Conservation (phyloP, 768 basidiomycete genomes). For the Phlebiopsis gigantea region DNA sequence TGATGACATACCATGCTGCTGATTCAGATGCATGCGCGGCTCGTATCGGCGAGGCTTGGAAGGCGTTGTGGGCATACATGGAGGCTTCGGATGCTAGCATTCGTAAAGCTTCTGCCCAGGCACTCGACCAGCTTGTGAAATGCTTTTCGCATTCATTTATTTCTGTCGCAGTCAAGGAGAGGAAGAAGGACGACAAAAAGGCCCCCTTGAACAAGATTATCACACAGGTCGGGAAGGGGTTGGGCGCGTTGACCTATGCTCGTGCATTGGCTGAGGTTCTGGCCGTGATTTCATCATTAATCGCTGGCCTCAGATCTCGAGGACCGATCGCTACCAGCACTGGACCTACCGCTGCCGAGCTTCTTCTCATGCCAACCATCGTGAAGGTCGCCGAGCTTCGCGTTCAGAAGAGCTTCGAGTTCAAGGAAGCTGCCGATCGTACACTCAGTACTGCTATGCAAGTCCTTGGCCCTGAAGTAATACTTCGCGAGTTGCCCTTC, state of each 20-base stretch:
- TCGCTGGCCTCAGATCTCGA: conserved; percentile 54
- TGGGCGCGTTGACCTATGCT: conserved; percentile 71
- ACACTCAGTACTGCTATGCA: conserved; percentile 79
- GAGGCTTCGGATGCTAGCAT: conserved; percentile 60
- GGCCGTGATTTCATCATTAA: conserved; percentile 63
- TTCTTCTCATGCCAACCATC: conserved; percentile 64
- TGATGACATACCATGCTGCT: conserved; percentile 55
- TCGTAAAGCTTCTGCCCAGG: conserved; percentile 57
- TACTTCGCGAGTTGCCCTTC: conserved; percentile 72
- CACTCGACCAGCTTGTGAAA: conserved; percentile 57
- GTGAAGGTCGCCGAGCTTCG: conserved; percentile 69
- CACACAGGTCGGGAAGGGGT: conserved; percentile 54
- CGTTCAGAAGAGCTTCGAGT: conserved; percentile 77
- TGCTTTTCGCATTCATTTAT: conserved; percentile 70
- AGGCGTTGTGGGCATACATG: conserved; percentile 68
- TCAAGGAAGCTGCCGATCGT: conserved; percentile 82
- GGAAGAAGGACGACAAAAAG: conserved; percentile 35
- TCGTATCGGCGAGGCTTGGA: conserved; percentile 67
- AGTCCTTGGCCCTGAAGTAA: conserved; percentile 76
- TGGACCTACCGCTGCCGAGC: conserved; percentile 58
- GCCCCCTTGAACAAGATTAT: conserved; percentile 62
- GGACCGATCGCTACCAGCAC: conserved; percentile 25
- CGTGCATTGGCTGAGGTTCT: conserved; percentile 77
- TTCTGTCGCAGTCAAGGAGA: conserved; percentile 42
- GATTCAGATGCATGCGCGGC: conserved; percentile 45